Evolutionary conservation across 1,284 basidiomycete species (phyloP).

Genomic region (Malassezia dermatis): DNA sequence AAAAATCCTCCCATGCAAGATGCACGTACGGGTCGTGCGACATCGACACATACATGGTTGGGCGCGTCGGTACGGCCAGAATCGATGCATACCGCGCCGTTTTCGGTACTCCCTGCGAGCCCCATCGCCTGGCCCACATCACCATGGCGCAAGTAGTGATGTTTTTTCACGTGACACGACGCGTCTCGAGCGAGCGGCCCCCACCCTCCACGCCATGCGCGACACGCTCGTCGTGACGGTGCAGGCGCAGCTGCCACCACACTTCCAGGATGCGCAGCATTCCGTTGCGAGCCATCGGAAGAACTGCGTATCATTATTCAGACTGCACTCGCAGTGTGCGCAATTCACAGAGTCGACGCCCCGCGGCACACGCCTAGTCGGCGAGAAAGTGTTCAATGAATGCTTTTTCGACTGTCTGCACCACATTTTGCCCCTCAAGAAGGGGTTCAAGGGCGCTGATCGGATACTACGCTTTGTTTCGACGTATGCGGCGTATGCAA

Average conservation of each 20-base stretch:
- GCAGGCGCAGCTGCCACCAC: conserved; percentile 15
- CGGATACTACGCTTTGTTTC: conserved; percentile 74
- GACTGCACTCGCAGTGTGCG: conserved; percentile 64
- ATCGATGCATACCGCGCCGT: background rate
- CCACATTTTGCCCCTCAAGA: conserved; percentile 68
- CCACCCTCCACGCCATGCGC: background rate
- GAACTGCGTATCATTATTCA: conserved; percentile 75
- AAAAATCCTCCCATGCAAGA: conserved; percentile 69
- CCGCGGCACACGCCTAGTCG: conserved; percentile 57
- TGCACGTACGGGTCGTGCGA: conserved; percentile 86
- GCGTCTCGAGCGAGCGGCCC: background rate
- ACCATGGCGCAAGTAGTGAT: background rate
- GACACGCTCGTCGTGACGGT: conserved; percentile 1
- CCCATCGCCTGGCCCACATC: background rate
- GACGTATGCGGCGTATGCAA: conserved; percentile 60
- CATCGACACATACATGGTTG: conserved; percentile 59
- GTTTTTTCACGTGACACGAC: background rate
- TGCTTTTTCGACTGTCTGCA: conserved; percentile 55
- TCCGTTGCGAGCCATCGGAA: conserved; percentile 80
- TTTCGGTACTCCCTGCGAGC: background rate
- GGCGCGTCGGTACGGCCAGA: background rate
- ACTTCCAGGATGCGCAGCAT: conserved; percentile 70
- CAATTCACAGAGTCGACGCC: conserved; percentile 55
- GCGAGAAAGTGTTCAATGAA: conserved; percentile 71
- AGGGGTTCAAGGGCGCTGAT: conserved; percentile 69